phyloP scores from a whole-genome alignment of 345 rosid species.

The Populus deltoides region DNA sequence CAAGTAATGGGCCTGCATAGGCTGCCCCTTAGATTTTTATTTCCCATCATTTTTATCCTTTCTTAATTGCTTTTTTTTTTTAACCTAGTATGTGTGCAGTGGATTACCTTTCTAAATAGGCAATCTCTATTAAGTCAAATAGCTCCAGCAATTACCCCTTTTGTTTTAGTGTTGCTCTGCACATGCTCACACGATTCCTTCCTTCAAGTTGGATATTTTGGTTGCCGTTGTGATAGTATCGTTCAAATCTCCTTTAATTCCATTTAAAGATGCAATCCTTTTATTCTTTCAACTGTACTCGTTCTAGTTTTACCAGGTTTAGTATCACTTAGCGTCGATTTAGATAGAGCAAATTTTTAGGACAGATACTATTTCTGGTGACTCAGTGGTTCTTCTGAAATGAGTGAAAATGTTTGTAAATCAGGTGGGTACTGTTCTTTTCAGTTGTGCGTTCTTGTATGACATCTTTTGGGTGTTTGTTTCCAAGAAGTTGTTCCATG shows the following conservation, averaged over 20 bases:
- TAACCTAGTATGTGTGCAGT: neutral
- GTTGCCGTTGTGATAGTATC: neutral
- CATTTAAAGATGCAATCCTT: neutral
- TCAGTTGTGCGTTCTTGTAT: slow-evolving; percentile 90
- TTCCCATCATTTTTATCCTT: neutral
- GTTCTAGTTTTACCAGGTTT: neutral
- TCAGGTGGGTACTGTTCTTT: slow-evolving; percentile 97
- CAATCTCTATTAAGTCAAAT: neutral
- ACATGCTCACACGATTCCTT: neutral
- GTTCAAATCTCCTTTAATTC: neutral
- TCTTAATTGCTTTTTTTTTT: neutral
- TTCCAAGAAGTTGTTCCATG: slow-evolving; percentile 89
- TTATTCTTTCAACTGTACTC: neutral
- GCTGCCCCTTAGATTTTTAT: neutral
- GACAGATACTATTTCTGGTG: neutral
- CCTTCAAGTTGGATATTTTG: neutral
- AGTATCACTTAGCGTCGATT: neutral
- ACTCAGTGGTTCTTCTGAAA: neutral
- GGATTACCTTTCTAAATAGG: neutral
- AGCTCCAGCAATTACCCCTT: neutral
- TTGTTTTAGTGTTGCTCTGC: neutral
- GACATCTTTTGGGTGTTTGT: slow-evolving; percentile 99
- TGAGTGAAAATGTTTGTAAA: slow-evolving; percentile 11
- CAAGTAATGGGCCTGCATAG: neutral
- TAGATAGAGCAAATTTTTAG: neutral